These are phyloP conservation scores for Carex cristatella DNA, from an alignment of 176 grass and related monocot genomes.

Conservation along the genomic window DNA sequence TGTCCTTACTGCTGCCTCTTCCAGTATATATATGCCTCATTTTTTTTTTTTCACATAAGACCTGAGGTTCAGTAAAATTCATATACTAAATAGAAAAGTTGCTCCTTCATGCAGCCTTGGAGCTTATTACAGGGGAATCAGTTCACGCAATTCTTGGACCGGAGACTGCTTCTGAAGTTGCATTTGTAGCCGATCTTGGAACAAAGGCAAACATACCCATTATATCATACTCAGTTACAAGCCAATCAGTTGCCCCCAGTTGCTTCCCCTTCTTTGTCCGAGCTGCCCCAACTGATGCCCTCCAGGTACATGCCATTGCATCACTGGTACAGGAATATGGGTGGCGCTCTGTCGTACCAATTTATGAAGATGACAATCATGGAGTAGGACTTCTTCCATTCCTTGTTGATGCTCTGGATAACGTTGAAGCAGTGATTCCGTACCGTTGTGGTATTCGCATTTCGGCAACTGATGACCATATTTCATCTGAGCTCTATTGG, in stretches of 20 bases:
- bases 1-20: conserved; percentile 18
- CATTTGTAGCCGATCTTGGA: conserved; percentile 31
- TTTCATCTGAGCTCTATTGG: conserved; percentile 23
- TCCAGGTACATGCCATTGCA: conserved; percentile 21
- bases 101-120: not conserved
- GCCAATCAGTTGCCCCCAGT: conserved; percentile 16
- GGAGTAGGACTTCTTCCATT: conserved; percentile 31
- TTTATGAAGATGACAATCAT: conserved; percentile 49
- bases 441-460: conserved; percentile 24
- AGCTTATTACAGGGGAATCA: conserved; percentile 13
- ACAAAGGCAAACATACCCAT: conserved; percentile 22
- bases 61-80: not conserved
- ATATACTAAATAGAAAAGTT: not conserved
- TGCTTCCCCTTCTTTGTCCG: conserved; percentile 35
- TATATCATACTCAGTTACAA: conserved; percentile 42
- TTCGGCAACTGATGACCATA: not conserved
- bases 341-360: conserved; percentile 26
- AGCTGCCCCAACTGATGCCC: conserved; percentile 29
- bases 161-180: conserved; percentile 33
- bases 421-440: conserved; percentile 16
- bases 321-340: conserved; percentile 28
- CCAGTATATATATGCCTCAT: not conserved
- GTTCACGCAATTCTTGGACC: conserved; percentile 50
- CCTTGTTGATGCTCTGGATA: conserved; percentile 26
- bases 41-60: not conserved